These are phyloP conservation scores for Phialemoniopsis sp. DNA, from an alignment of 2,329 filamentous ascomycete species.

Conservation along the genomic window DNA sequence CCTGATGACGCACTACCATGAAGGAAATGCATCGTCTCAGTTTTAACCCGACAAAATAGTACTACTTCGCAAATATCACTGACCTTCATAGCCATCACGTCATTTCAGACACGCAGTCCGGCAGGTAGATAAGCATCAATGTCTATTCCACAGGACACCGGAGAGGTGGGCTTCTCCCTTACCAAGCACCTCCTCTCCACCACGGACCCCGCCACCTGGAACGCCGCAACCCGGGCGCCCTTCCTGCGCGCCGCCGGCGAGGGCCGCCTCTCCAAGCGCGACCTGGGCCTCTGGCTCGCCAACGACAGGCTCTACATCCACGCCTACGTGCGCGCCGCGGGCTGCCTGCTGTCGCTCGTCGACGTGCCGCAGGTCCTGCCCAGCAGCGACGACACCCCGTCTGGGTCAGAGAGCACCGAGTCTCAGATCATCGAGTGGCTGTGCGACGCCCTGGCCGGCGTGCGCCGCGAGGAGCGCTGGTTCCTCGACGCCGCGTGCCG, in stretches of 20 bases:
- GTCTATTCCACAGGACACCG: no score
- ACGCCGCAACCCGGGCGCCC: constrained; percentile 57
- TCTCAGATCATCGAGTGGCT: constrained; percentile 59
- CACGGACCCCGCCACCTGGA: constrained; percentile 40
- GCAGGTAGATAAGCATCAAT: no score
- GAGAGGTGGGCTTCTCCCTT: constrained; percentile 32
- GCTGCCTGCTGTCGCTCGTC: constrained; percentile 59
- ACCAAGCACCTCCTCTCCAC: constrained; percentile 50
- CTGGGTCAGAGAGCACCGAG: constrained; percentile 36
- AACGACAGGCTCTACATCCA: constrained; percentile 71
- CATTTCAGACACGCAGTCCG: no score
- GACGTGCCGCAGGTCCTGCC: constrained; percentile 38
- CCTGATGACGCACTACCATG: no score
- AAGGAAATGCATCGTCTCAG: no score
- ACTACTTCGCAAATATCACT: no score
- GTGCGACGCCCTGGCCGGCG: constrained; percentile 60
- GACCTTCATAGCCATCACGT: no score
- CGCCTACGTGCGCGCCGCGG: constrained; percentile 64
- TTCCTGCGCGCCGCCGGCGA: constrained; percentile 64
- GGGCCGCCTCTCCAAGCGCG: constrained; percentile 52
- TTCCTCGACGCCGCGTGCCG: constrained; percentile 60
- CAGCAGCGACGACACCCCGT: constrained; percentile 3
- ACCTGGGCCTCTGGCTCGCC: constrained; percentile 63
- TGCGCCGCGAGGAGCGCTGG: constrained; percentile 63
- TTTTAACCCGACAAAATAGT: no score